Conservation (phyloP, 768 basidiomycete genomes). For the Hericium rajendrae region DNA sequence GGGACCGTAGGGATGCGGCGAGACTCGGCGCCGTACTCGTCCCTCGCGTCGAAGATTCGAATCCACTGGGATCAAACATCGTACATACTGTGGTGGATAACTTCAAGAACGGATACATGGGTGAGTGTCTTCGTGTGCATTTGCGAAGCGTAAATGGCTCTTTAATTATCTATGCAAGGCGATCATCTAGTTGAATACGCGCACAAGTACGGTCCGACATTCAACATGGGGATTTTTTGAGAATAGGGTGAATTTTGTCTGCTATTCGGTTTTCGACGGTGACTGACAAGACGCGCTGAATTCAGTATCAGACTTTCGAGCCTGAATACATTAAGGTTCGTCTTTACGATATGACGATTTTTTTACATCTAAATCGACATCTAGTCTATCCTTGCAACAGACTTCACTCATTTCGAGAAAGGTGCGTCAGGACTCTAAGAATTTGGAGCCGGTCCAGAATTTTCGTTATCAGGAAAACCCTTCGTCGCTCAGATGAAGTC, state of each 20-base stretch:
- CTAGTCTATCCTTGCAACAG: not conserved
- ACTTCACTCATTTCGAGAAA: not conserved
- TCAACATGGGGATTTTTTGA: not conserved
- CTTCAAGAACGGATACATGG: not conserved
- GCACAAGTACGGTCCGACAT: not conserved
- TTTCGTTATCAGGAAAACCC: not conserved
- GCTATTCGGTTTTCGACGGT: not conserved
- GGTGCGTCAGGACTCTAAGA: not conserved
- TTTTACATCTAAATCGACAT: not conserved
- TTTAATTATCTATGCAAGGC: not conserved
- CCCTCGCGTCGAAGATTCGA: not conserved
- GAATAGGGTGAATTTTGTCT: not conserved
- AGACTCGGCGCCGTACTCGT: not conserved
- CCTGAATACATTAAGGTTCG: constrained; percentile 1
- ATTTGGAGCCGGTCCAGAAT: not conserved
- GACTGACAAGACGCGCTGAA: not conserved
- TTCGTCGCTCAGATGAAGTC: not conserved
- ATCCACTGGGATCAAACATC: not conserved
- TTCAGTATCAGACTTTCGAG: not conserved
- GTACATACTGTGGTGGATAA: not conserved
- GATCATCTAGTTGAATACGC: not conserved
- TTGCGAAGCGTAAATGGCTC: not conserved
- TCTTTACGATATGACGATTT: not conserved
- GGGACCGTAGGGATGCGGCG: not conserved
- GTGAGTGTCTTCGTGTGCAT: not conserved